phyloP scores from a whole-genome alignment of 2,329 filamentous ascomycete genomes.

The Ophiostoma himal-ulmi region DNA sequence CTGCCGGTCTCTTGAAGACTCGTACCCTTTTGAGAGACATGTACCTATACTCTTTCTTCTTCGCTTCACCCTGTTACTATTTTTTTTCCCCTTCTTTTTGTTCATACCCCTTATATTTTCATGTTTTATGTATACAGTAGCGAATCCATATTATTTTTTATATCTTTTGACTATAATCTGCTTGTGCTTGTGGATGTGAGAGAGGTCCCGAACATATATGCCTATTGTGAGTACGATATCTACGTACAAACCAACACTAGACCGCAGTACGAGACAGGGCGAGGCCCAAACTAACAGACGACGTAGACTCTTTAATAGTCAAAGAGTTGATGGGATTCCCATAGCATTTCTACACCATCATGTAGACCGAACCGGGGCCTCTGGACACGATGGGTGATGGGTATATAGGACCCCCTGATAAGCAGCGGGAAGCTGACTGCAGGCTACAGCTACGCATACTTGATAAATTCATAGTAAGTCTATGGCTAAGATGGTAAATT shows the following conservation, averaged over 20 bases:
- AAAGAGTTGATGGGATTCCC: too few species aligned
- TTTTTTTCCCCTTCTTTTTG: conserved; percentile 8
- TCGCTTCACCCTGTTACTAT: neutral
- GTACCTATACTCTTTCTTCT: neutral
- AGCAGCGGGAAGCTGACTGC: neutral
- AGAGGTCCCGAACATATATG: too few species aligned
- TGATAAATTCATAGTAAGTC: neutral
- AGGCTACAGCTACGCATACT: neutral
- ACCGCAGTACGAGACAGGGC: too few species aligned
- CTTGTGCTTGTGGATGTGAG: neutral
- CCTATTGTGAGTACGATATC: too few species aligned
- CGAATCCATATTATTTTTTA: conserved; percentile 4
- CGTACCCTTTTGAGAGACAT: neutral
- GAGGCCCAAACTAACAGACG: too few species aligned
- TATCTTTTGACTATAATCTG: neutral
- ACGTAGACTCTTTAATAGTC: too few species aligned
- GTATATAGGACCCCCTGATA: neutral
- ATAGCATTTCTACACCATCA: neutral
- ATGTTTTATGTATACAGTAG: conserved; percentile 14
- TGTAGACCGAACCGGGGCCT: neutral
- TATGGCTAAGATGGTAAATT: neutral
- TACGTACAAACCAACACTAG: too few species aligned
- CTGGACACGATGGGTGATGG: neutral
- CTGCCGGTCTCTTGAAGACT: neutral
- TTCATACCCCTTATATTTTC: conserved; percentile 15